Conservation (phyloP, 2,329 filamentous ascomycete species). For the Cytospora piceicola region DNA sequence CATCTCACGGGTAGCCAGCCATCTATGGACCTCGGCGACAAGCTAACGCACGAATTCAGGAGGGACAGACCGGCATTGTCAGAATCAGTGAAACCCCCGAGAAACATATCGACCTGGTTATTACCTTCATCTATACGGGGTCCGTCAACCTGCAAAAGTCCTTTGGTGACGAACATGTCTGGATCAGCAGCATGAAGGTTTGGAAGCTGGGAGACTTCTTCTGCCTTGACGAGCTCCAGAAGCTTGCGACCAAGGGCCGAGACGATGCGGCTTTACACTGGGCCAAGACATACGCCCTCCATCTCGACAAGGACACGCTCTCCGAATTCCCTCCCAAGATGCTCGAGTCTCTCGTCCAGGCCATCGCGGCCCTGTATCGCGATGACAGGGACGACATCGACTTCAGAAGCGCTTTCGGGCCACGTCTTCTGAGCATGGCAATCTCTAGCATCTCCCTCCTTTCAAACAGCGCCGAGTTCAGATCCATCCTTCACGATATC, state of each 20-base stretch:
- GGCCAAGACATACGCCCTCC: background rate
- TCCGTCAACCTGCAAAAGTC: background rate
- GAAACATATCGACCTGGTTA: background rate
- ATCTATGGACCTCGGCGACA: background rate
- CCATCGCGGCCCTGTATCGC: background rate
- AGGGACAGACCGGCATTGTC: background rate
- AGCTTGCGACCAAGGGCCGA: background rate
- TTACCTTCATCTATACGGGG: constrained; percentile 10
- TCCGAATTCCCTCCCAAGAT: background rate
- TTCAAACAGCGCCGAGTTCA: background rate
- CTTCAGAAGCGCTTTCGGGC: background rate
- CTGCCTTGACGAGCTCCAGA: background rate
- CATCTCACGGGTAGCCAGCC: background rate
- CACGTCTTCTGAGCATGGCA: background rate
- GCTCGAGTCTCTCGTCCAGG: background rate
- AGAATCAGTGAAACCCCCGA: background rate
- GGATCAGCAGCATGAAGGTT: background rate
- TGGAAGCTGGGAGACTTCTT: constrained; percentile 9
- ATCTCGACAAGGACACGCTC: background rate
- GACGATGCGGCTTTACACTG: background rate
- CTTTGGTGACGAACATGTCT: background rate
- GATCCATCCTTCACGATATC: background rate
- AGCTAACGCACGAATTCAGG: background rate
- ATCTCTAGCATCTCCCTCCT: background rate
- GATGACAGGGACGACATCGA: background rate